These are phyloP conservation scores for Penicillium sp. DNA, from an alignment of 2,329 filamentous ascomycete species.

Conservation along the genomic window DNA sequence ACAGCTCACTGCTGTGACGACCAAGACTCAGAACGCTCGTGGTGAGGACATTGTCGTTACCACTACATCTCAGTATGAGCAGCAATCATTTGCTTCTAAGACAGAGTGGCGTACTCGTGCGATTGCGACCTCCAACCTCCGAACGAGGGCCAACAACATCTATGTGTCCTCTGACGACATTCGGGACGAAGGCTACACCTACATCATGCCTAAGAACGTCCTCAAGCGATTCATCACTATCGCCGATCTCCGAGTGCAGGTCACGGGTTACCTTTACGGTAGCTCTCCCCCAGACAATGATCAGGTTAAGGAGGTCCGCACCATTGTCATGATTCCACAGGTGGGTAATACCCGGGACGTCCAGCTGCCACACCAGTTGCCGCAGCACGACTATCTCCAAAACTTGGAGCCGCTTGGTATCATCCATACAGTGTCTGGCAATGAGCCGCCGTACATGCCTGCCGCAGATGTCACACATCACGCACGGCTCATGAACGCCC, in stretches of 20 bases:
- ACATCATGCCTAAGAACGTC: slow-evolving; percentile 99
- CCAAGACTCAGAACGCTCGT: slow-evolving; percentile 95
- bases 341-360: slow-evolving; percentile 91
- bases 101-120: slow-evolving; percentile 97
- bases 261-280: slow-evolving; percentile 93
- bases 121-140: slow-evolving; percentile 92
- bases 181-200: slow-evolving; percentile 85
- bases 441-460: slow-evolving; percentile 95
- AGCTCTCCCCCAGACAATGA: slow-evolving; percentile 89
- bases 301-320: slow-evolving; percentile 94
- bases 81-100: slow-evolving; percentile 96
- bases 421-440: slow-evolving; percentile 93
- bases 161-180: slow-evolving; percentile 97
- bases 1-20: slow-evolving; percentile 94
- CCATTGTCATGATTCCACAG: slow-evolving; percentile 96
- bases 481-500: slow-evolving; percentile 79
- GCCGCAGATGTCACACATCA: slow-evolving; percentile 93
- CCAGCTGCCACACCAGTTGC: slow-evolving; percentile 83
- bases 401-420: slow-evolving; percentile 86
- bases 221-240: slow-evolving; percentile 98
- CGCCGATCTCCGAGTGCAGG: slow-evolving; percentile 91
- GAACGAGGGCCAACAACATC: slow-evolving; percentile 94
- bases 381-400: slow-evolving; percentile 86
- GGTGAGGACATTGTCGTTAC: slow-evolving; percentile 98
- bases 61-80: slow-evolving; percentile 96